These are phyloP conservation scores for Trichoderma virens DNA, from an alignment of 495 filamentous ascomycete species.

Conservation along the genomic window DNA sequence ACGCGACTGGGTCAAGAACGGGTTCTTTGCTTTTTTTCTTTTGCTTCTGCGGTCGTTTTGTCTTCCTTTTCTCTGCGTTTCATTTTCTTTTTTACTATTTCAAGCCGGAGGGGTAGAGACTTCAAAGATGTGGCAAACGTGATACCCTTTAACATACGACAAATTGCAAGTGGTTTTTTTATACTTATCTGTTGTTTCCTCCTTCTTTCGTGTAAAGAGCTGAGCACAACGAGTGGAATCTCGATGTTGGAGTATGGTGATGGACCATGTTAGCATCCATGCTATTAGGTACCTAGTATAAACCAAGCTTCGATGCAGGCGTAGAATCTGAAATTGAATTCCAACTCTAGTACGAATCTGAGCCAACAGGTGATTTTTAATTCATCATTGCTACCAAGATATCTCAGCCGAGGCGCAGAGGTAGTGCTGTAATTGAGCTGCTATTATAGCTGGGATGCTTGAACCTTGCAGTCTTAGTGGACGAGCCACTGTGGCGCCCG, in stretches of 20 bases:
- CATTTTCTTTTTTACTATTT: background rate
- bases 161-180: background rate
- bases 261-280: no score
- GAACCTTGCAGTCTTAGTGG: no score
- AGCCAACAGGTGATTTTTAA: background rate
- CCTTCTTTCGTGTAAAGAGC: background rate
- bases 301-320: background rate
- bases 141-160: constrained; percentile 1
- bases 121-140: constrained; percentile 5
- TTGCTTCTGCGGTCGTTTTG: background rate
- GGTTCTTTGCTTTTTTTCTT: background rate
- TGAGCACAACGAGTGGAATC: background rate
- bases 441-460: no score
- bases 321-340: background rate
- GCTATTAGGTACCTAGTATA: background rate
- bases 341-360: background rate
- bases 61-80: background rate
- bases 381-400: no score
- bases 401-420: no score
- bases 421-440: no score
- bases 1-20: background rate
- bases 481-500: constrained; percentile 5
- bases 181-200: no score
- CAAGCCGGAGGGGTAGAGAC: background rate
- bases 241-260: no score